Base-by-base conservation (phyloP, 202 grass and related monocot species). In the Digitaria exilis region DNA sequence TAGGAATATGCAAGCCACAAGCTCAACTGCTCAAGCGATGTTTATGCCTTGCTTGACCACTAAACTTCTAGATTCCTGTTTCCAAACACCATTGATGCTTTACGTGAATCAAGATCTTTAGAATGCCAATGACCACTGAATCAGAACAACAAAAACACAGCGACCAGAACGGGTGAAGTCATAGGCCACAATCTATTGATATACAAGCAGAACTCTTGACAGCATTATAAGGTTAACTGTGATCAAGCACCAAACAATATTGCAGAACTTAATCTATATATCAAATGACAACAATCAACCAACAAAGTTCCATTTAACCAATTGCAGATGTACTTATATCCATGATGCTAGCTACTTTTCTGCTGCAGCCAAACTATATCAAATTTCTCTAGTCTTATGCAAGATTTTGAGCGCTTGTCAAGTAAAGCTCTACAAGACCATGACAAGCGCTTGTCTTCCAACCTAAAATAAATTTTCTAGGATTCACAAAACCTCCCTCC, bases 11-110 rank as follows among this genome's bases (percentile, higher is more conserved):
- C 60, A 55, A 7, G 34, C n/a, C 34, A 21, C n/a, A 75, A 69
- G 44, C 73, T 62, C 16, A 70, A 83, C 31, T 28, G 44, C 73
- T 62, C 16, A 70, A 83, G 41, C 22, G 43, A 90, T 86, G 58
- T 15, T 50, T 80, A 64, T 86, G 43, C 30, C 54, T 86, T 79
- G 42, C 51, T 69, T 51, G 10, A 6, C 17, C 25, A 12, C 60
- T 69, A 56, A 77, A 75, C 67, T 74, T 87, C 34, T 62, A 54
- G 34, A 79, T 54, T 19, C n/a, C 19, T 50, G 42, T 83, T 74
- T 85, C n/a, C 70, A 86, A 74, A 25, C 29, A 52, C 18, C 5
- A 82, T 72, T 51, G 61, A 80, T 87, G 14, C 69, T 55, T 83
- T 83, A 30, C 84, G 79, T 83, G 51, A 63, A 81, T 30, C 19